A percentile compares a stretch with the other conserved stretches of the same genome.
phyloP scores from a whole-genome alignment of 768 basidiomycete genomes.

The Myochromella boudieri region DNA sequence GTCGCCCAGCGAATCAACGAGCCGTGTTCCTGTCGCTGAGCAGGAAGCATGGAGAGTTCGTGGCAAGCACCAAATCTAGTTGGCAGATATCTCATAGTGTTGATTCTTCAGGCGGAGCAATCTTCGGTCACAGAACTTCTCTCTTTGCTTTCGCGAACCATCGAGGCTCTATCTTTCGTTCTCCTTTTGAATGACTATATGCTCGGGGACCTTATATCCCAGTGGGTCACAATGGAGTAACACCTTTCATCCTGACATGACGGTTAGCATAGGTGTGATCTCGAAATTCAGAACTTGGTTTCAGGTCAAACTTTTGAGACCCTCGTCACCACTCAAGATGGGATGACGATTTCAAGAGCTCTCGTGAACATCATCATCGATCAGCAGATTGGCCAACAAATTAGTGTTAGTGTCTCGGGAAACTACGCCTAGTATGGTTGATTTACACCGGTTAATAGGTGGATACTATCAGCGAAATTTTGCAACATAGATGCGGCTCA shows the following conservation, averaged over 20 bases:
- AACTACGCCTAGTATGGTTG: constrained; percentile 9
- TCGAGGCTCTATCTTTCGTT: constrained; percentile 94
- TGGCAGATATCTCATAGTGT: constrained; percentile 11
- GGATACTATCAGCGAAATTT: constrained; percentile 92
- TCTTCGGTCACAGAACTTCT: constrained; percentile 77
- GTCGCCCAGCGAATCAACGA: constrained; percentile 67
- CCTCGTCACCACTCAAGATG: constrained; percentile 80
- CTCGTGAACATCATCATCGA: constrained; percentile 96
- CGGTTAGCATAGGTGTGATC: constrained; percentile 57
- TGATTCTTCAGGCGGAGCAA: constrained; percentile 65
- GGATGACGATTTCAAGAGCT: constrained; percentile 84
- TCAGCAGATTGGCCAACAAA: constrained; percentile 96
- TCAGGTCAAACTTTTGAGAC: constrained; percentile 79
- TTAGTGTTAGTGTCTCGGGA: constrained; percentile 61
- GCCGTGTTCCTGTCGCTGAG: constrained; percentile 60
- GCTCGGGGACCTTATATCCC: constrained; percentile 78
- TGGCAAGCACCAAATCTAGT: constrained; percentile 1
- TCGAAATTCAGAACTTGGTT: constrained; percentile 69
- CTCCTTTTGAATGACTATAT: constrained; percentile 90
- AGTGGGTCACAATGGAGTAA: constrained; percentile 68
- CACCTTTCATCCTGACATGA: too few relatives aligned
- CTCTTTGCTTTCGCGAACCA: constrained; percentile 74
- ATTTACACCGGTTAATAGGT: constrained; percentile 53
- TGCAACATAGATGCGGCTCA: constrained; percentile 93
- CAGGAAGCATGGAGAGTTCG: constrained; percentile 89